Evolutionary conservation across 2,329 filamentous ascomycete genomes (phyloP).

Genomic region (Aspergillus sp.): DNA sequence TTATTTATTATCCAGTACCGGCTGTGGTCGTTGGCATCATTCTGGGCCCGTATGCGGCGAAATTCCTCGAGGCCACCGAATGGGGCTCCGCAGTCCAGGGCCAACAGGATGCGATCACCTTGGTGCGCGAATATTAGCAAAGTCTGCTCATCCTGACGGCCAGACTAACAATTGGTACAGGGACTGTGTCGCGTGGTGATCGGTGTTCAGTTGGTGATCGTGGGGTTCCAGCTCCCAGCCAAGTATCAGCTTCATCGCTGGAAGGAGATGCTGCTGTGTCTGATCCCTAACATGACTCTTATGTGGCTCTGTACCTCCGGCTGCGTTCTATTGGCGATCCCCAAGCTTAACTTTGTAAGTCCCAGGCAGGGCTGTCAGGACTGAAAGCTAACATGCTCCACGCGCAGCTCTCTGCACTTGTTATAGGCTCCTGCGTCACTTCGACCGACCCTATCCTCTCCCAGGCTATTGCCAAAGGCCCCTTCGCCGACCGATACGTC

Average conservation of each 20-base stretch:
- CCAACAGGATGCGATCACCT: not conserved
- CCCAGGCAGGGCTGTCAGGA: too few relatives aligned
- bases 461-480: constrained; percentile 63
- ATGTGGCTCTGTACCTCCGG: constrained; percentile 61
- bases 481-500: constrained; percentile 63
- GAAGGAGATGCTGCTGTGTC: constrained; percentile 55
- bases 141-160: not conserved
- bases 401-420: constrained; percentile 50
- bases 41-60: constrained; percentile 56
- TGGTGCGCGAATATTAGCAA: not conserved
- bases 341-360: constrained; percentile 50
- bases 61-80: constrained; percentile 48
- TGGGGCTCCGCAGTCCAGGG: constrained; percentile 32
- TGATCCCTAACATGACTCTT: constrained; percentile 61
- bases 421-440: constrained; percentile 61
- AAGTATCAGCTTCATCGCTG: constrained; percentile 52
- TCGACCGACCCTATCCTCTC: constrained; percentile 63
- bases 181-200: constrained; percentile 60
- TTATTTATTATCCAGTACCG: constrained; percentile 44
- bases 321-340: constrained; percentile 56
- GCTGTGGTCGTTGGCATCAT: constrained; percentile 56
- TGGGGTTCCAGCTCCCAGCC: constrained; percentile 61
- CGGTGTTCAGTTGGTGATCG: constrained; percentile 62
- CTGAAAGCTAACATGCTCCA: too few relatives aligned
- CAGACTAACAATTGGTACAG: constrained; percentile 17